Base-by-base conservation (phyloP, 345 rosid genomes). In the Gossypium raimondii region DNA sequence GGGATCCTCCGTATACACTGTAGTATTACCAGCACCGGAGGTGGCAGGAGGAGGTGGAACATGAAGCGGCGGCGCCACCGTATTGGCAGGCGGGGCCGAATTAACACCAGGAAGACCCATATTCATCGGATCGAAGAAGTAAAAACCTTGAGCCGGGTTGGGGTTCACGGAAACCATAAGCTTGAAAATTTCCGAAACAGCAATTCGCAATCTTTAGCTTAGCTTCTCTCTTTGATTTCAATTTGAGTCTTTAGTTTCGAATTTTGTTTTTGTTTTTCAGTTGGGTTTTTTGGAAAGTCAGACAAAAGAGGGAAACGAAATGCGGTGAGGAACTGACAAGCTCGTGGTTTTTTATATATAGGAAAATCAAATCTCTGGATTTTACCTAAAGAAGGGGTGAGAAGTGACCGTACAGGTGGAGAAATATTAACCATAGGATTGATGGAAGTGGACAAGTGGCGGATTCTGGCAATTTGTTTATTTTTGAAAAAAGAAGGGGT, bases 91-190 rank as follows among this genome's bases (percentile, higher is more conserved):
- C 25, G 69, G 69, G 82, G 9, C 61, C 63, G 89, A 70, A 71
- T 80, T 78, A 68, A 81, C 72, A 59, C 84, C 84, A 9, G 89
- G 82, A 53, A 83, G 78, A 18, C 83, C 84, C 86, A 82, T 81
- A 41, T 76, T 84, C 81, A 78, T 80, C 70, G 93, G 86, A 89
- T 90, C 92, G 78, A 83, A 79, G 72, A 85, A 73, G 84, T 76
- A 78, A 82, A 93, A 85, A 11, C 88, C 85, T 73, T 81, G 92
- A 70, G 81, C 83, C 14, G 89, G 89, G 74, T 77, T 78, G 24
- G 85, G 91, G 74, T 86, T 88, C 76, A 93, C 78, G 51, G 93
- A 88, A 80, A 88, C 92, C 98, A 93, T 90, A 84, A 55, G 81
- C 74, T 45, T 44, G 18, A 41, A 56, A 72, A 22, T 4, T 38